Base-by-base conservation (phyloP, 1,139 yeast genomes). In the Sugiyamaella paludigena region DNA sequence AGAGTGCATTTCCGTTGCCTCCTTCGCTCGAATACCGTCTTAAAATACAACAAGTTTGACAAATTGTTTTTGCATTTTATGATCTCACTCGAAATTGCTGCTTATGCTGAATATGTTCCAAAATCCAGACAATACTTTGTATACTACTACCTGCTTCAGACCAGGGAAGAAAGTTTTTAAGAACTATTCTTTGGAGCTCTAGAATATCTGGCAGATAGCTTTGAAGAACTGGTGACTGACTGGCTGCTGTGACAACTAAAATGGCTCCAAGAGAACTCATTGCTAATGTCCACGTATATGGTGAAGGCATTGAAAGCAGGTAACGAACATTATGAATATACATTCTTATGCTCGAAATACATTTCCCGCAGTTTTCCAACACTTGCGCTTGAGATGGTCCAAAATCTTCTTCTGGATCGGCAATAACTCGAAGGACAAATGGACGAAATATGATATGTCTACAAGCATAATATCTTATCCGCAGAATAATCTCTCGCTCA, bases 381-480 rank as follows among this genome's bases (percentile, higher is more conserved):
- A 43, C 32, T 28, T 36, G 35, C 9, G 16, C 24, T 13, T 39
- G 40, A 19, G 24, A 19, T 19, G 24, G 24, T 19, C 24, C 24
- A 15, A 50, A 35, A 11, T 45, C 47, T 33, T 34, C 37, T 7
- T 37, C 46, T 19, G 52, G 43, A 9, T 43, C 32, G 3, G 46
- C 49, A 16, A 46, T 43, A 7, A 48, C 48, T n/a, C 45, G 29
- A 11, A 55, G 41, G 3, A 55, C 55, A 44, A 54, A 55, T 2
- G 58, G 58, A 11, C 58, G 50, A 31, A 45, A 54, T 9, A 55
- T 54, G 33, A 55, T 54, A 33, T 55, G 58, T 34, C 55, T 40
- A 15, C 53, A 36, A 7, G 58, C 57, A 36, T 52, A 54, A 39
- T 51, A 55, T 31, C 58, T 37, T n/a, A 55, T 45, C 10, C 53